These are phyloP conservation scores for Chlorella sp. DNA, from an alignment of 139 green algal species.

Conservation along the genomic window DNA sequence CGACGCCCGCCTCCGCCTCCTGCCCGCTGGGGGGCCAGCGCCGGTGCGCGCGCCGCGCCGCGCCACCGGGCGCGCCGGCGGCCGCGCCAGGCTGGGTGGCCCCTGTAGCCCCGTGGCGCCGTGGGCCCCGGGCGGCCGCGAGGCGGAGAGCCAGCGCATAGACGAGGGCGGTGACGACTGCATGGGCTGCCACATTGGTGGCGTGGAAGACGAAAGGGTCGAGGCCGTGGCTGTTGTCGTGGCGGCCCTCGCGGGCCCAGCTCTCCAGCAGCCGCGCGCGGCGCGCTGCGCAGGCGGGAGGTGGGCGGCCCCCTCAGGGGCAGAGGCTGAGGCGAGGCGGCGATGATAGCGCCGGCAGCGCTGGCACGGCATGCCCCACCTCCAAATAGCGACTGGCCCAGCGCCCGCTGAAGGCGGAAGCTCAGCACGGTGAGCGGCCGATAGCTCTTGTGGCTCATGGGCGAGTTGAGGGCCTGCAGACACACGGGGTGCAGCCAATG, in stretches of 20 bases:
- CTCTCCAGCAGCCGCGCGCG: background rate
- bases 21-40: background rate
- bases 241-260: background rate
- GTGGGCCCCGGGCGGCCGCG: background rate
- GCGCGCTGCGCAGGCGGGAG: background rate
- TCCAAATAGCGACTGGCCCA: background rate
- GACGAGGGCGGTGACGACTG: conserved; percentile 55
- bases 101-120: background rate
- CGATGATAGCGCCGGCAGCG: no score
- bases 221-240: conserved; percentile 37
- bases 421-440: conserved; percentile 67
- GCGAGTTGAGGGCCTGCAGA: conserved; percentile 61
- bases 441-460: conserved; percentile 82
- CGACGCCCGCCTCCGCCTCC: conserved; percentile 41
- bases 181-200: conserved; percentile 55
- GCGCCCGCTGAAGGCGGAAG: conserved; percentile 50
- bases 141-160: conserved; percentile 22
- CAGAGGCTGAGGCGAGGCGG: no score
- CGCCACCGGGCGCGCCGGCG: background rate
- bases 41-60: background rate
- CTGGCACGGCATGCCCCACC: conserved; percentile 1
- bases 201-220: conserved; percentile 66
- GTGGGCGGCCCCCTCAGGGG: background rate
- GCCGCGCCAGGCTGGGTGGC: background rate
- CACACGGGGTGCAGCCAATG: no score